phyloP scores from a whole-genome alignment of 805 yeast species.

The Sungouiozyma intestinalis region DNA sequence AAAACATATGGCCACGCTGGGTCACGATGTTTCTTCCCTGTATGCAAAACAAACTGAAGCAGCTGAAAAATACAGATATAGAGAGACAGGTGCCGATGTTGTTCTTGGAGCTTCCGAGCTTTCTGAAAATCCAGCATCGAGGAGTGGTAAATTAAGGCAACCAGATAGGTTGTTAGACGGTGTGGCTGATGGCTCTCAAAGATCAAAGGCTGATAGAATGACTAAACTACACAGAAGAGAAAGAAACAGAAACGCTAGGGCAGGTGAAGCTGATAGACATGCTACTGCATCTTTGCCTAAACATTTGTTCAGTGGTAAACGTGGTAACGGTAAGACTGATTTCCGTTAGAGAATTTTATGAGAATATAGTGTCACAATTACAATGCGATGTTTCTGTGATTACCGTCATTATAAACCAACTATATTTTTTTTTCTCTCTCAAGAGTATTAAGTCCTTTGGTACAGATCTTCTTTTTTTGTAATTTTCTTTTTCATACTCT shows the following conservation, averaged over 20 bases:
- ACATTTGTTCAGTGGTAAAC: constrained; percentile 92
- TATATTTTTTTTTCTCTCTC: too few relatives aligned
- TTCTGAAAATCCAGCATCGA: constrained; percentile 21
- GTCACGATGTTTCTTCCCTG: constrained; percentile 71
- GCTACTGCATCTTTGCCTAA: constrained; percentile 76
- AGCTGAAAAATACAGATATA: constrained; percentile 30
- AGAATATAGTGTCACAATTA: background rate
- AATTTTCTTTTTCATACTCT: background rate
- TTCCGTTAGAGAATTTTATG: constrained; percentile 48
- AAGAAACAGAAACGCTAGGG: constrained; percentile 83
- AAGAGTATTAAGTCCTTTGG: too few relatives aligned
- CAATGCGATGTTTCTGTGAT: background rate
- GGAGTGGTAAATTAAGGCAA: constrained; percentile 42
- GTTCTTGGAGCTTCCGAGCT: constrained; percentile 41
- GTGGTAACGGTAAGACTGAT: constrained; percentile 90
- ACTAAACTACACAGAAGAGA: constrained; percentile 86
- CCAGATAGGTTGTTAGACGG: constrained; percentile 80
- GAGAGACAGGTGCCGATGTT: constrained; percentile 68
- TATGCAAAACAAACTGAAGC: constrained; percentile 39
- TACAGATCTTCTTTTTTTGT: too few relatives aligned
- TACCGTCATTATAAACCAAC: too few relatives aligned
- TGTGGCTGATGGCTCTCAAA: constrained; percentile 66
- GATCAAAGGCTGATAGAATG: constrained; percentile 79
- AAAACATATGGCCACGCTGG: constrained; percentile 77
- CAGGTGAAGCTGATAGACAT: constrained; percentile 95